These are phyloP conservation scores for Tulasnella sp. DNA, from an alignment of 768 basidiomycete species.

Conservation along the genomic window DNA sequence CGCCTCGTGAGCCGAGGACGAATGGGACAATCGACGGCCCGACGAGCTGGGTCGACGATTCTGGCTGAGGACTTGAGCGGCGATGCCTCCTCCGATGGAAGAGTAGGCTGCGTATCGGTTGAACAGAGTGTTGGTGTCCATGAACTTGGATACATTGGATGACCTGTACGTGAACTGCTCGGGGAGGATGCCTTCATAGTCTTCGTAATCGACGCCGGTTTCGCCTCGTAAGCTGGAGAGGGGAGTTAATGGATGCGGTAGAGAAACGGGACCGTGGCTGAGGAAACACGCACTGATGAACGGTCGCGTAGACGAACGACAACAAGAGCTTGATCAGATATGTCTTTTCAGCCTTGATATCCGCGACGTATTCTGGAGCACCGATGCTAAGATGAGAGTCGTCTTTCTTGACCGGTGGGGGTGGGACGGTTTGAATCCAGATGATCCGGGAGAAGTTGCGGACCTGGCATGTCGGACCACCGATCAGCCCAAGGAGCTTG, in stretches of 20 bases:
- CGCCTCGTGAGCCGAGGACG: background rate
- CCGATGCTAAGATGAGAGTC: background rate
- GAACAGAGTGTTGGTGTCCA: constrained; percentile 4
- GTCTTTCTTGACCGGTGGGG: constrained; percentile 7
- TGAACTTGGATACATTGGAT: background rate
- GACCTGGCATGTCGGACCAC: constrained; percentile 37
- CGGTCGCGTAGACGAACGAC: constrained; percentile 66
- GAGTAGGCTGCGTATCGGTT: constrained; percentile 18
- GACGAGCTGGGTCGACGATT: background rate
- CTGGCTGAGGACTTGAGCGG: background rate
- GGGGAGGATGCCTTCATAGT: constrained; percentile 66
- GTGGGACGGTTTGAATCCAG: constrained; percentile 72
- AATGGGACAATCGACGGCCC: background rate
- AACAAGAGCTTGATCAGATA: constrained; percentile 64
- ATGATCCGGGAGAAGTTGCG: constrained; percentile 73
- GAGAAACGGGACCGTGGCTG: no score
- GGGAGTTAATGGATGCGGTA: no score
- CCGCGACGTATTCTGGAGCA: background rate
- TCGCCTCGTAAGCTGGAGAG: constrained; percentile 34
- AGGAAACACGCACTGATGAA: constrained; percentile 64
- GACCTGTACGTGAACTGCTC: constrained; percentile 46
- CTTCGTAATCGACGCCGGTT: constrained; percentile 65
- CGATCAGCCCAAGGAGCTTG: constrained; percentile 23
- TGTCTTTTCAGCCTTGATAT: constrained; percentile 46
- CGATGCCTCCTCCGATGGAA: constrained; percentile 12